These are phyloP conservation scores for Ophiostoma sp. DNA, from an alignment of 2,329 filamentous ascomycete species.

Conservation along the genomic window DNA sequence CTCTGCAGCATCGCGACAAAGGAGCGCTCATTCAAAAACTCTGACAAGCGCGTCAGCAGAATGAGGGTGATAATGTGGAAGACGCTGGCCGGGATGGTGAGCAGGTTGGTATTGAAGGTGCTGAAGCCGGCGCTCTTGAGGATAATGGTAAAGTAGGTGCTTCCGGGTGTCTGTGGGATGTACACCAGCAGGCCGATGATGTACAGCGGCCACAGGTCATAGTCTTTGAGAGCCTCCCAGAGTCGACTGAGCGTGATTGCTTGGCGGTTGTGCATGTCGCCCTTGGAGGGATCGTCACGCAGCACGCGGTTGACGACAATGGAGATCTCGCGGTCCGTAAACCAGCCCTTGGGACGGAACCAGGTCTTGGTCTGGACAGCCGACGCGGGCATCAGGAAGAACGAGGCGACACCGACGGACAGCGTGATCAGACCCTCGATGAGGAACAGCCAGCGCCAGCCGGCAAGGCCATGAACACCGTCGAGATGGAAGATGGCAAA, in stretches of 20 bases:
- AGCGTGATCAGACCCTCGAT: conserved; percentile 48
- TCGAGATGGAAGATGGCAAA: conserved; percentile 36
- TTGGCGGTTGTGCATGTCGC: conserved; percentile 55
- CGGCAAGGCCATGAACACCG: conserved; percentile 35
- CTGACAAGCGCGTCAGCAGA: conserved; percentile 47
- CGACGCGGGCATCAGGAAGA: conserved; percentile 44
- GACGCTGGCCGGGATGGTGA: conserved; percentile 32
- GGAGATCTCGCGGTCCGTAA: conserved; percentile 50
- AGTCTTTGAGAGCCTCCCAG: conserved; percentile 23
- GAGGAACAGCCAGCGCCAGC: conserved; percentile 46
- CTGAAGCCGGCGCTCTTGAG: conserved; percentile 24
- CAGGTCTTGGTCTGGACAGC: conserved; percentile 36
- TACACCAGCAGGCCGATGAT: conserved; percentile 23
- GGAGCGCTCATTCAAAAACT: conserved; percentile 44
- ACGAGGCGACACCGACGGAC: conserved; percentile 41
- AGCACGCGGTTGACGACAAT: conserved; percentile 55
- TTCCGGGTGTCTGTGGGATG: conserved; percentile 20
- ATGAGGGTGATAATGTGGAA: conserved; percentile 49
- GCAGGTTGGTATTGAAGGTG: conserved; percentile 27
- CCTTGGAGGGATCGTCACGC: conserved; percentile 55
- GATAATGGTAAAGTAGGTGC: conserved; percentile 25
- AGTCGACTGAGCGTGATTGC: conserved; percentile 41
- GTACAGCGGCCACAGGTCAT: conserved; percentile 28
- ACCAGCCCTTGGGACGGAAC: conserved; percentile 49
- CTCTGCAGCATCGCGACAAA: conserved; percentile 41